Conservation (phyloP, 202 grass and related monocot species). For the Dendrocalamus latiflorus region DNA sequence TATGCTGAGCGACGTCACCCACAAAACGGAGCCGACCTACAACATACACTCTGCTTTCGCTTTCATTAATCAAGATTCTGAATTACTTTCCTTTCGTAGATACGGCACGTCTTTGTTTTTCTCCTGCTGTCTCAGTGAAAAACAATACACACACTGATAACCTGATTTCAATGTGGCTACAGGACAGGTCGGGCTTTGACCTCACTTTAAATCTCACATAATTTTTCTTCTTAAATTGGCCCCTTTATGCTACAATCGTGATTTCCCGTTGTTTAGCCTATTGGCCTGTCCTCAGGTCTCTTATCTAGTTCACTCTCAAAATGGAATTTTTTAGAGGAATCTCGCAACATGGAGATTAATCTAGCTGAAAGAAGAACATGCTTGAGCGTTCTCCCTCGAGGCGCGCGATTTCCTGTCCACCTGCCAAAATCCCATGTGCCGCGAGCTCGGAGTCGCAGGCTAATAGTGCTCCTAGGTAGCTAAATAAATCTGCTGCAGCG, state of each 20-base stretch:
- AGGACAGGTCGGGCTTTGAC: background rate
- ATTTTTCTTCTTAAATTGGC: background rate
- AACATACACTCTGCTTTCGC: too few species aligned
- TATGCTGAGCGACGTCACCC: too few species aligned
- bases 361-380: slow-evolving; percentile 22
- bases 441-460: background rate
- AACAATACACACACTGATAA: background rate
- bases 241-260: background rate
- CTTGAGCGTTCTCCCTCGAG: slow-evolving; percentile 17
- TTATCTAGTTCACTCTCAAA: background rate
- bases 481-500: background rate
- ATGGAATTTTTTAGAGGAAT: background rate
- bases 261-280: background rate
- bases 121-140: background rate
- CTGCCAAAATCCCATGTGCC: slow-evolving; percentile 26
- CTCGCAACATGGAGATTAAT: slow-evolving; percentile 11
- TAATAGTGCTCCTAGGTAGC: background rate
- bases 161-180: background rate
- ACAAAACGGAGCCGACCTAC: too few species aligned
- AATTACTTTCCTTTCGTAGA: background rate
- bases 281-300: background rate
- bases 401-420: background rate
- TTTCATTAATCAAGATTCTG: slow-evolving; percentile 7
- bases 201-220: background rate
- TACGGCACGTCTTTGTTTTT: background rate